Evolutionary conservation across 108 stramenopile genomes (phyloP), one percentile per base, ranked within the genome.

Genomic region (Skeletonema menzelii): DNA sequence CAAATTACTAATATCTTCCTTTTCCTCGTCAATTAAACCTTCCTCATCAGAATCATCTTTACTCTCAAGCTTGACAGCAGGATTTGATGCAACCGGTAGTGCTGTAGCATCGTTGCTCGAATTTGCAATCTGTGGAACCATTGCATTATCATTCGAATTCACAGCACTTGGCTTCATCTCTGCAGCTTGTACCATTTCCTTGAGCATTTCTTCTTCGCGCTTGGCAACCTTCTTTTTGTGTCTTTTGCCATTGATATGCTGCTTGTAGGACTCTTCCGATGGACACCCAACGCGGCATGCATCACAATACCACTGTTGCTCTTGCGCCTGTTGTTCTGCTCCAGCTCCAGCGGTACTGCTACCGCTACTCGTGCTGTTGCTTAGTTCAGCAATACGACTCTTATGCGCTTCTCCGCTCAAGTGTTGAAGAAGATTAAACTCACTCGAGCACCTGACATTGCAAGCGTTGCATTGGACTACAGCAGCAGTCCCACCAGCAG

Each of bases 11-110:
- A 81, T 66, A 27, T 70, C 73, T 71, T 81, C 80, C 35, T 55
- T 19, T 27, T 31, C 80, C 59, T 81, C 80, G 53, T 81, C 80
- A 20, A 81, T 67, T 53, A 75, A 63, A 19, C 80, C 80, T 19
- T 81, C 80, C 55, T 81, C 80, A 47, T 81, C 80, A 1, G 71
- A 67, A n/a, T 80, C 72, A 8, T 73, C 40, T 2, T 64, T 17
- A 49, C 32, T 37, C 28, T 32, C 34, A 31, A 37, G 53, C 22
- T 69, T 37, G 4, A 26, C 32, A 27, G 15, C 31, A 26, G 35
- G 5, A 0, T 7, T 20, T 20, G 49, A 17, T 53, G n/a, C 49
- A 53, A 53, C 49, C 1, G 49, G 7, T 6, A 10, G 20, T 5
- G 5, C 5, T 53, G 22, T 22, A 22, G 22, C 49, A 22, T 53